phyloP scores from a whole-genome alignment of 2,329 filamentous ascomycete species.

The Metarhizium sp. region DNA sequence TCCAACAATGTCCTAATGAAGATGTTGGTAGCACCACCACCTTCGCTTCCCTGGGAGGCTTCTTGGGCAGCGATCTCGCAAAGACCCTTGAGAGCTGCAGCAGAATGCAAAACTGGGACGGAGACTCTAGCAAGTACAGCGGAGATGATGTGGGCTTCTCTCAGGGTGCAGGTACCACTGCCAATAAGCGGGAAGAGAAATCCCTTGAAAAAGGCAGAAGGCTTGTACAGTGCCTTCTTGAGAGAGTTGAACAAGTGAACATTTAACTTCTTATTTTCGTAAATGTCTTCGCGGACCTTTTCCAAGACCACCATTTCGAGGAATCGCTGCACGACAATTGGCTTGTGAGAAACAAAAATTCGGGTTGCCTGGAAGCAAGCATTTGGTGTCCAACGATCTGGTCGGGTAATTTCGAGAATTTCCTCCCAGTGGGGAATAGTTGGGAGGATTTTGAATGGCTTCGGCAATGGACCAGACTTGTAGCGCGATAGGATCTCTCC shows the following conservation, averaged over 20 bases:
- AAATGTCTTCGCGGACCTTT: slow-evolving; percentile 86
- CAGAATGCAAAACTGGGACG: slow-evolving; percentile 85
- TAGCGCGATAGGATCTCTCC: slow-evolving; percentile 84
- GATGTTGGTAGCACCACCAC: slow-evolving; percentile 85
- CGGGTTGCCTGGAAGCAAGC: slow-evolving; percentile 79
- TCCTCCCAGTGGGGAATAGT: slow-evolving; percentile 87
- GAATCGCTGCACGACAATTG: slow-evolving; percentile 72
- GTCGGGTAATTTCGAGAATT: slow-evolving; percentile 74
- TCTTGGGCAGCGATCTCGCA: slow-evolving; percentile 94
- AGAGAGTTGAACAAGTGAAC: slow-evolving; percentile 88
- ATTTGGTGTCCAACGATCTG: slow-evolving; percentile 66
- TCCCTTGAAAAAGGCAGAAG: slow-evolving; percentile 93
- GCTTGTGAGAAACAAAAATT: slow-evolving; percentile 82
- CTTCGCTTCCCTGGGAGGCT: slow-evolving; percentile 72
- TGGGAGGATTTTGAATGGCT: slow-evolving; percentile 94
- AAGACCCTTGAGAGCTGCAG: slow-evolving; percentile 79
- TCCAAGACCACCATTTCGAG: slow-evolving; percentile 81
- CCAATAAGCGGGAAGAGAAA: slow-evolving; percentile 84
- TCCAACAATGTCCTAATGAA: slow-evolving; percentile 90
- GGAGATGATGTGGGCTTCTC: slow-evolving; percentile 86
- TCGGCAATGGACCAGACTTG: slow-evolving; percentile 92
- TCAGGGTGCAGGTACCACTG: slow-evolving; percentile 78
- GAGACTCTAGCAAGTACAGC: slow-evolving; percentile 77
- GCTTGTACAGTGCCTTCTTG: slow-evolving; percentile 90
- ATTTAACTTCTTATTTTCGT: slow-evolving; percentile 89